Conservation (phyloP, 495 filamentous ascomycete species). For the Hypoxylon intermedium region DNA sequence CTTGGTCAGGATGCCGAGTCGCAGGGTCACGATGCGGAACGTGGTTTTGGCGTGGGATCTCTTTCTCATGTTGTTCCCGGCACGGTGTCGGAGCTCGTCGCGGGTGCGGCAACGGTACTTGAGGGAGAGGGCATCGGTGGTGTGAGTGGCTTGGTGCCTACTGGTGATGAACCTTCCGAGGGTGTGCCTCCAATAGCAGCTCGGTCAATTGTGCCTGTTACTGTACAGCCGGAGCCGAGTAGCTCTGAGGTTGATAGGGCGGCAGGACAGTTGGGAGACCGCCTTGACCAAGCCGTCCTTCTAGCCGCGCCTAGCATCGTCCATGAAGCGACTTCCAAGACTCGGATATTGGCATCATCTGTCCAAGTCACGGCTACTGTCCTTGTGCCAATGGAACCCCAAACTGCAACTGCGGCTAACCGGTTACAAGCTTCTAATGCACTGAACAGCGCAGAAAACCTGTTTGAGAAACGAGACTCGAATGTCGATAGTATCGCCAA, state of each 20-base stretch:
- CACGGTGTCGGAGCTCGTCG: constrained; percentile 7
- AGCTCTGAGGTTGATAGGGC: constrained; percentile 4
- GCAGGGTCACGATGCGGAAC: constrained; percentile 6
- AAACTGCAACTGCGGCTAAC: constrained; percentile 6
- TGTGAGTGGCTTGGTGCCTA: constrained; percentile 1
- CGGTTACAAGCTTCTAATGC: constrained; percentile 23
- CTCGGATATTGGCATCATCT: constrained; percentile 8
- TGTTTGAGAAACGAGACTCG: constrained; percentile 20
- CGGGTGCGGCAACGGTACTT: constrained; percentile 9
- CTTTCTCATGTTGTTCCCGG: constrained; percentile 8
- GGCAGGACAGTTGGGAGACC: constrained; percentile 7
- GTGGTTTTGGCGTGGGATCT: constrained; percentile 10
- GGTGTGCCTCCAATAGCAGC: constrained; percentile 18
- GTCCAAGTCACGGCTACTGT: constrained; percentile 24
- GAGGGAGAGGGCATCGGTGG: constrained; percentile 17
- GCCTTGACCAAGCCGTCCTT: constrained; percentile 13
- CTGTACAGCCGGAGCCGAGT: constrained; percentile 15
- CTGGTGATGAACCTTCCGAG: constrained; percentile 6
- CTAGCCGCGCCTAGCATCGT: constrained; percentile 18
- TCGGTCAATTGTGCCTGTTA: constrained; percentile 7
- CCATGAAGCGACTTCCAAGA: constrained; percentile 17
- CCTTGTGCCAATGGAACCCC: constrained; percentile 10
- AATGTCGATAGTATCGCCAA: constrained; percentile 14
- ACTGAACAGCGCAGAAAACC: constrained; percentile 13
- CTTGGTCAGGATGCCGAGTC: background rate